Base-by-base conservation (phyloP, 371 early-diverging fungal genomes). In the Mortierella sp. region DNA sequence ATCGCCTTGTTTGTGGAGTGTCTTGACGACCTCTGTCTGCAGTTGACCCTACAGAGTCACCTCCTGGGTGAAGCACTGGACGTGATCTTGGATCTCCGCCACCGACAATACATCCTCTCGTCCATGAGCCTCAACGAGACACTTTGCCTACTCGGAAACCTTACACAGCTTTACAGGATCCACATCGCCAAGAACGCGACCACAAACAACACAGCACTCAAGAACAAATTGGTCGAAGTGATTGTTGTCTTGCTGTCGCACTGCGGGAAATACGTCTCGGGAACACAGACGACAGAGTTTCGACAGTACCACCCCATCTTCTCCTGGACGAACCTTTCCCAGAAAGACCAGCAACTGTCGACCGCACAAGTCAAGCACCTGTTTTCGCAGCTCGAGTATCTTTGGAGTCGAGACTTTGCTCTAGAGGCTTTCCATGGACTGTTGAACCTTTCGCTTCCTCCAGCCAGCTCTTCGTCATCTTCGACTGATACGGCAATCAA, bases 241-340 rank as follows among this genome's bases (percentile, higher is more conserved):
- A 82, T 82, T 16, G 70, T 74, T 10, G 80, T 79, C 24, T 76
- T 93, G 18, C 46, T 92, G 32, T 75, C 76, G 0, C 76, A 83
- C 8, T 92, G 91, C 27, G 85, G 87, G 54, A 77, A 80, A 14
- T 89, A 83, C 51, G 90, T 90, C 71, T 92, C 91, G 3, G 82
- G 88, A 27, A 90, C 77, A 35, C 92, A 94, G 41, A 82, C 88
- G 10, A 75, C 85, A 2, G 81, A 81, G 21, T 89, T 87, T 70
- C 83, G 88, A 32, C 86, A 89, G 16, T 94, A 93, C 75, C 95
- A 95, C 76, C 93, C 94, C 18, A 51, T 95, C 4, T 94, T 95
- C 46, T 91, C 91, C 75, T 95, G 95, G 95, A 86, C 87, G 58
- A 82, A 55, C n/a, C 81, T 87, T 75, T 89, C 92, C 78, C 92